Conservation (phyloP, 345 rosid genomes). For the Geranium rotundifolium region DNA sequence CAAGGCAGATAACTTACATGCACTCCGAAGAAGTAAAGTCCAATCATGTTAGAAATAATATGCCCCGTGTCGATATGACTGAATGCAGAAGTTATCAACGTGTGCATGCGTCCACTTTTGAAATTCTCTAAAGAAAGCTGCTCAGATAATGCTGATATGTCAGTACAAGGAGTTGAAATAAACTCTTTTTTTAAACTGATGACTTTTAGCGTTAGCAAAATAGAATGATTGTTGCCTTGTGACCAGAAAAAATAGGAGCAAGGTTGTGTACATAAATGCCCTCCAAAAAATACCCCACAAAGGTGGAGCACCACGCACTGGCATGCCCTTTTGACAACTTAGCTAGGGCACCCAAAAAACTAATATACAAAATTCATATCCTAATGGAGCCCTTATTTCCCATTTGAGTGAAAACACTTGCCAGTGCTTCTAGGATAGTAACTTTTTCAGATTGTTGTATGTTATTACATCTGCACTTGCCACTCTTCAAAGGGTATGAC, state of each 20-base stretch:
- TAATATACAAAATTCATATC: too few species aligned
- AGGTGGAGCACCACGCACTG: too few species aligned
- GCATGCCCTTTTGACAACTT: too few species aligned
- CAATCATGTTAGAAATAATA: constrained; percentile 72
- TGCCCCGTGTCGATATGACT: constrained; percentile 65
- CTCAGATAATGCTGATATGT: constrained; percentile 16
- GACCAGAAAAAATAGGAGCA: background rate
- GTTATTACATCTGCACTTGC: too few species aligned
- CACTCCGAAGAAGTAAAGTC: constrained; percentile 82
- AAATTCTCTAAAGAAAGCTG: constrained; percentile 82
- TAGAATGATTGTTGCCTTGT: background rate
- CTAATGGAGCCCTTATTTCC: too few species aligned
- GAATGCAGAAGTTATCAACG: constrained; percentile 72
- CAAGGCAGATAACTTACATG: constrained; percentile 35
- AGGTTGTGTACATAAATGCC: too few species aligned
- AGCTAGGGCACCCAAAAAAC: too few species aligned
- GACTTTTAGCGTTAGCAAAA: background rate
- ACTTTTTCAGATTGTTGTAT: too few species aligned
- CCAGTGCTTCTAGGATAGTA: too few species aligned
- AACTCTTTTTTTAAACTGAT: background rate
- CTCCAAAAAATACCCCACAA: too few species aligned
- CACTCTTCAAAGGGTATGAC: too few species aligned
- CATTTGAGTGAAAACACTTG: too few species aligned
- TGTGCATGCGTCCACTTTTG: constrained; percentile 52
- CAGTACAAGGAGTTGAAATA: constrained; percentile 6